A percentile compares a stretch with the other conserved stretches of the same genome.
Conservation (phyloP, 2,329 filamentous ascomycete genomes). For the Coniochaeta hoffmannii region DNA sequence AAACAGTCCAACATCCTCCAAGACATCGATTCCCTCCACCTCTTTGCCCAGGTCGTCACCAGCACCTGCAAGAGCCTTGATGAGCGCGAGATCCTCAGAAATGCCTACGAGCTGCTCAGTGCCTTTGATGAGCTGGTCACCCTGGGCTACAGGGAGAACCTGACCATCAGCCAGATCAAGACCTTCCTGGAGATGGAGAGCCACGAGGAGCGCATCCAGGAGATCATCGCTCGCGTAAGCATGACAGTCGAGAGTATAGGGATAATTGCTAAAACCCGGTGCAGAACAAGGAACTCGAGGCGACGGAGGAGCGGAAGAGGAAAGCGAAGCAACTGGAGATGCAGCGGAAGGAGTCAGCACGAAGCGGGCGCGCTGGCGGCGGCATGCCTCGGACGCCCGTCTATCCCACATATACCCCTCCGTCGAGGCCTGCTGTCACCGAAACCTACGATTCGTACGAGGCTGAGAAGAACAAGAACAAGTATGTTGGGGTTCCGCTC, state of each 20-base stretch:
- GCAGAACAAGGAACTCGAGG: constrained; percentile 97
- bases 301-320: constrained; percentile 94
- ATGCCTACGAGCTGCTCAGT: constrained; percentile 92
- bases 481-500: constrained; percentile 43
- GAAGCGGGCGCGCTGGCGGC: constrained; percentile 58
- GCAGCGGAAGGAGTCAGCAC: constrained; percentile 92
- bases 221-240: constrained; percentile 84
- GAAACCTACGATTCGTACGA: constrained; percentile 93
- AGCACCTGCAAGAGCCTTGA: constrained; percentile 95
- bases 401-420: constrained; percentile 85
- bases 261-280: constrained; percentile 5
- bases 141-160: constrained; percentile 89
- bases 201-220: constrained; percentile 97
- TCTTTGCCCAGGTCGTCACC: constrained; percentile 95
- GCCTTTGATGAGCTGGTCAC: constrained; percentile 98
- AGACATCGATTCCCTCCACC: constrained; percentile 95
- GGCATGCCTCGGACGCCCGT: constrained; percentile 64
- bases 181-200: constrained; percentile 99
- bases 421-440: constrained; percentile 62
- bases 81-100: constrained; percentile 88
- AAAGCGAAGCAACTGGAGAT: constrained; percentile 98
- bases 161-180: constrained; percentile 95
- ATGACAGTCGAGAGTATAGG: neutral
- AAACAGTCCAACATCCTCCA: constrained; percentile 98
- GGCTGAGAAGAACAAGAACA: constrained; percentile 94